Base-by-base conservation (phyloP, 108 stramenopile species). In the Skeletonema marinoi region DNA sequence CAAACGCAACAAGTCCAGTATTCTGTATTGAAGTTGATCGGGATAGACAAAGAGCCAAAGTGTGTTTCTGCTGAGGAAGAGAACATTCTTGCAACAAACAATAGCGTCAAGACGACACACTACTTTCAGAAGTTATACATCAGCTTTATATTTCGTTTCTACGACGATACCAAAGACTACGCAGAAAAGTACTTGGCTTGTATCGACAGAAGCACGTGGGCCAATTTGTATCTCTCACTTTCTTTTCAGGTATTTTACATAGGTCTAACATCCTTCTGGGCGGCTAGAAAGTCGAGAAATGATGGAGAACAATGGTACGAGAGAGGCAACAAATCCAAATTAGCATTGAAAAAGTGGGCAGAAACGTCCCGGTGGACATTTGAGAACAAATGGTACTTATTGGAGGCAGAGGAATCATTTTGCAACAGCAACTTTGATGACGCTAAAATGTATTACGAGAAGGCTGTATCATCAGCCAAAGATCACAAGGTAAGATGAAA, bases 361-460 rank as follows among this genome's bases (percentile, higher is more conserved):
- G 44, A 46, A n/a, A n/a, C 44, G 16, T 46, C 44, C 16, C 44
- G 5, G 44, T 46, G 44, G 44, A 46, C 44, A 46, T 46, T n/a
- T 46, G 44, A 16, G 25, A 46, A 46, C 3, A 61, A 61, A 61
- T 31, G 32, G 32, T 33, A 35, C 35, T 61, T 61, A 3, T 33
- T 61, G 32, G 60, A 31, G 60, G 60, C 60, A 61, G 60, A 61
- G 60, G 35, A 61, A 21, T 9, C 31, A 33, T 33, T 41, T 41
- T 41, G 10, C 10, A 41, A 41, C 10, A 12, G 39, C 39, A 41
- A 41, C 11, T 41, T 41, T 41, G 39, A 41, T 12, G 39, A 41
- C 39, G 39, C 39, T 41, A 41, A 41, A 41, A 12, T 41, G 39
- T 41, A 41, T 10, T 41, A 41, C 12, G 39, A 41, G 39, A 41